Evolutionary conservation across 2,329 filamentous ascomycete genomes (phyloP), one percentile per base, ranked within the genome.

Genomic region (Pleurostoma richardsiae): DNA sequence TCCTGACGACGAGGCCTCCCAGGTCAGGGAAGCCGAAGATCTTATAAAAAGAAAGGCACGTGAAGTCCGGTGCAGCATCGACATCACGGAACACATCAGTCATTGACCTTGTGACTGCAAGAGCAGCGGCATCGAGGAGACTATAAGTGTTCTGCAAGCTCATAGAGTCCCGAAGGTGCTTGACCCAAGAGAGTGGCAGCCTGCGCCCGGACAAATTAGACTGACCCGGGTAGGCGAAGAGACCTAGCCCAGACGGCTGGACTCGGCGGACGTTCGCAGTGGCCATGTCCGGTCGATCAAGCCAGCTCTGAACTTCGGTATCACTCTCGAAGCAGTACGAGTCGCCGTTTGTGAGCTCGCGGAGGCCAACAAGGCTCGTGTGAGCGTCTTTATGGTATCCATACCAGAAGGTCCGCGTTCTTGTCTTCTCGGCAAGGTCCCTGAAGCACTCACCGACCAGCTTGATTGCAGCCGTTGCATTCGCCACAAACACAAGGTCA

Each of bases 401-500:
- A 56, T 80, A 83, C 68, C 74, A 76, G 57, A 82, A 80, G 19
- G 65, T 56, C 41, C 66, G 59, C 39, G 69, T 60, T 44, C 66
- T 63, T 8, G 65, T 73, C 53, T 67, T 73, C 60, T 69, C 72
- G 3, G 73, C 70, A 29, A 78, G 65, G 53, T 80, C 77, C 29
- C 72, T 67, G 54, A 83, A 79, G 31, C 70, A 71, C 42, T 83
- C 81, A 40, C 72, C 74, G 10, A 84, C 86, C 8, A 96, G 69
- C 66, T 96, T 97, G 57, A 96, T 85, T 5, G 84, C 91, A 3
- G 91, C 90, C 0, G 92, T 97, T 26, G 92, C 88, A 65, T 97
- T 97, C 33, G 90, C 83, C 29, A 95, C 89, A 61, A 97, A 85
- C 19, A 85, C 69, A 8, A 85, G 68, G 54, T 83, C 79, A 55